Conservation (phyloP, 2,329 filamentous ascomycete genomes). For the Apiospora malaysiana region DNA sequence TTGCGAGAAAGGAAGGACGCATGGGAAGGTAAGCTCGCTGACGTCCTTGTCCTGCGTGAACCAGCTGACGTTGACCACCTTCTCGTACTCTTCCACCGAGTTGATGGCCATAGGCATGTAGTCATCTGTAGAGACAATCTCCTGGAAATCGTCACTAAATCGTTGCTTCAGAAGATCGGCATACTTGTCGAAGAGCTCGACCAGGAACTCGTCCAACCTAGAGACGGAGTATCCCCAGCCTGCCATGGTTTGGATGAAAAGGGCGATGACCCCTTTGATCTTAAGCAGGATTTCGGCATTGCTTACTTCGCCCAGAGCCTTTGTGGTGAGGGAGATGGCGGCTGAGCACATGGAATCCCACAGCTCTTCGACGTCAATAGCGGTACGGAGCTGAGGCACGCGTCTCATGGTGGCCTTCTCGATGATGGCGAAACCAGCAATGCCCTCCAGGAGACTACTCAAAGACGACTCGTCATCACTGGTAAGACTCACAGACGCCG, state of each 20-base stretch:
- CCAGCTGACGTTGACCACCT: constrained; percentile 96
- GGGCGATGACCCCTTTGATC: constrained; percentile 88
- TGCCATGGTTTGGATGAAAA: constrained; percentile 99
- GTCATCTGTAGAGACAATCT: constrained; percentile 88
- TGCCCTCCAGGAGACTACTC: constrained; percentile 90
- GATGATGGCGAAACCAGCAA: constrained; percentile 95
- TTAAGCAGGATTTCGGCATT: constrained; percentile 92
- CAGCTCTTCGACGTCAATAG: constrained; percentile 91
- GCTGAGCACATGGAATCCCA: constrained; percentile 98
- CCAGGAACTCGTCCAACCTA: constrained; percentile 80
- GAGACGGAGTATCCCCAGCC: constrained; percentile 89
- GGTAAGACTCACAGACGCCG: constrained; percentile 74
- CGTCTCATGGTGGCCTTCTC: constrained; percentile 92
- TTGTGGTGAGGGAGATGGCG: constrained; percentile 81
- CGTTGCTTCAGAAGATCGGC: constrained; percentile 86
- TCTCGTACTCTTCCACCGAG: constrained; percentile 88
- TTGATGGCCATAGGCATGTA: constrained; percentile 99
- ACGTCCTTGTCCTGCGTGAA: constrained; percentile 82
- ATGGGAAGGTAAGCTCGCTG: constrained; percentile 85
- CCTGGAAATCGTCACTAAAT: constrained; percentile 95
- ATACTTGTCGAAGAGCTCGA: constrained; percentile 94
- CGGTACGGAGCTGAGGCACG: constrained; percentile 80
- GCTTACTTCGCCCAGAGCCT: constrained; percentile 77
- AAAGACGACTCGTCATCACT: constrained; percentile 85
- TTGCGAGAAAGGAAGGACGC: constrained; percentile 95